A percentile compares a stretch with the other conserved stretches of the same genome.
Conservation (phyloP, 1,139 yeast genomes). For the Debaryomyces fabryi region DNA sequence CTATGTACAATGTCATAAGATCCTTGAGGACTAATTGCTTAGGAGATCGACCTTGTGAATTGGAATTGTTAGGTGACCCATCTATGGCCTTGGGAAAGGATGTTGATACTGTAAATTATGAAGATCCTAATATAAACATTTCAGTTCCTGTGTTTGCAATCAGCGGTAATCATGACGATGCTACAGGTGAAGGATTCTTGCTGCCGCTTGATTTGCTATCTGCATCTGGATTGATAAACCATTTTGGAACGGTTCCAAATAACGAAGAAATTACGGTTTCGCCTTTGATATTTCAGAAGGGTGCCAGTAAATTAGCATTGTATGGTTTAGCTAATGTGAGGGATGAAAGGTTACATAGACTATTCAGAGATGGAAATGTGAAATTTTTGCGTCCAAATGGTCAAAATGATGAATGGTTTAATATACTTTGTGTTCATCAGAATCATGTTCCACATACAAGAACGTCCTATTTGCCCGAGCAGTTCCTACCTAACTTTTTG, state of each 20-base stretch:
- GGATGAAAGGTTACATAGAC: conserved; percentile 83
- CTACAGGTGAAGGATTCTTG: conserved; percentile 85
- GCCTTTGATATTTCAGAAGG: conserved; percentile 86
- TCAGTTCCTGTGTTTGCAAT: conserved; percentile 94
- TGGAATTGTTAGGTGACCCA: conserved; percentile 84
- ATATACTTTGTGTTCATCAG: conserved; percentile 88
- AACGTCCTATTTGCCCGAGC: conserved; percentile 83
- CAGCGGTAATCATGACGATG: conserved; percentile 96
- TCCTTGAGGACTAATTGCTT: conserved; percentile 72
- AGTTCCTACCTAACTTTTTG: conserved; percentile 75
- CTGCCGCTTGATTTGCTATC: conserved; percentile 86
- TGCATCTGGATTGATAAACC: conserved; percentile 82
- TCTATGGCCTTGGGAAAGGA: conserved; percentile 57
- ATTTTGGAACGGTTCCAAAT: conserved; percentile 82
- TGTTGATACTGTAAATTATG: conserved; percentile 76
- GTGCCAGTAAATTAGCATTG: conserved; percentile 76
- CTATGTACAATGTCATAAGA: conserved; percentile 81
- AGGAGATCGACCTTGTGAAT: conserved; percentile 87
- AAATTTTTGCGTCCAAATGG: conserved; percentile 73
- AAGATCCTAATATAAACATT: conserved; percentile 86
- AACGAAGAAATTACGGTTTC: conserved; percentile 72
- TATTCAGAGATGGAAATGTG: conserved; percentile 80
- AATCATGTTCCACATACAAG: conserved; percentile 80
- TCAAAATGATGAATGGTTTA: conserved; percentile 73
- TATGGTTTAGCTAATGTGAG: conserved; percentile 89